phyloP scores from a whole-genome alignment of 192 early-diverging fungal genomes.

The Backusella tarrabulga region DNA sequence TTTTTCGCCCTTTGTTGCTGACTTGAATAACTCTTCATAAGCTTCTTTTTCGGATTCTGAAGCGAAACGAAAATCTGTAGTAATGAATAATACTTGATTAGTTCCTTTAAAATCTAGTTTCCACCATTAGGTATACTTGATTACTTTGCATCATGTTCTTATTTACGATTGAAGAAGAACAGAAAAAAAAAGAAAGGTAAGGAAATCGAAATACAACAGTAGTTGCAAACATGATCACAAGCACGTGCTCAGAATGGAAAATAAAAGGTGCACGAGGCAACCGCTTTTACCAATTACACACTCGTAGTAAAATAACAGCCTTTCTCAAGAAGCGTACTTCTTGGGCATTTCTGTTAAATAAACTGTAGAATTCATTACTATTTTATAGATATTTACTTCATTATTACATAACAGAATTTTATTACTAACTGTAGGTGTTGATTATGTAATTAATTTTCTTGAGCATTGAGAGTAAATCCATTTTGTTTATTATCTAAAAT shows the following conservation, averaged over 20 bases:
- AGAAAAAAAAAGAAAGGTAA: neutral
- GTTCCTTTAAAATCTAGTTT: neutral
- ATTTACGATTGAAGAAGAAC: neutral
- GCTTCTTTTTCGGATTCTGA: constrained; percentile 48
- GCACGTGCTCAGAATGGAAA: neutral
- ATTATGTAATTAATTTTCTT: too few species aligned
- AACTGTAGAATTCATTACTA: neutral
- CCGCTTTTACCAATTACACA: neutral
- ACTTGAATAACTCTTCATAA: constrained; percentile 59
- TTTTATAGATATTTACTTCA: neutral
- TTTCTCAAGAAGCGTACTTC: neutral
- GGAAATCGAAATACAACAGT: neutral
- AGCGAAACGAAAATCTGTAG: neutral
- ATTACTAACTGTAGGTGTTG: too few species aligned
- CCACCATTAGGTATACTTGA: neutral
- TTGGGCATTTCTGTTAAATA: neutral
- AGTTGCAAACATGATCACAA: neutral
- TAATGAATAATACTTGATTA: neutral
- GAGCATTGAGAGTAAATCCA: neutral
- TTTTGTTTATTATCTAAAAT: neutral
- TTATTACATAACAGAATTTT: neutral
- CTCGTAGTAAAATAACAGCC: neutral
- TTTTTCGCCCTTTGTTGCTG: constrained; percentile 59
- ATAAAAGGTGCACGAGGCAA: neutral
- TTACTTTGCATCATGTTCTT: neutral